These are phyloP conservation scores for Leccinum pellstonianum DNA, from an alignment of 768 basidiomycete species.

Conservation along the genomic window DNA sequence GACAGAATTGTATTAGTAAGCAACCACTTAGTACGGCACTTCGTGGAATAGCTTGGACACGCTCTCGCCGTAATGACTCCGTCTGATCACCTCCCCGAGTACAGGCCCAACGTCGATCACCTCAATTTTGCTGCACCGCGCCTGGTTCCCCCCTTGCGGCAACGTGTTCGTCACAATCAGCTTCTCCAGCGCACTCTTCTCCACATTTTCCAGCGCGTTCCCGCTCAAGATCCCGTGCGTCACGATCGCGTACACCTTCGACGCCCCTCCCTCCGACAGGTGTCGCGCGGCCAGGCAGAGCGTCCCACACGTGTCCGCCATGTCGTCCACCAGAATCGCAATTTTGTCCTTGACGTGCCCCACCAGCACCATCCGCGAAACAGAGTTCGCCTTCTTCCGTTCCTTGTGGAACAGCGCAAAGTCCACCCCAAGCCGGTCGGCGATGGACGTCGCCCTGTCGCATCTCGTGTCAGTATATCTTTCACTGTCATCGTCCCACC, in stretches of 20 bases:
- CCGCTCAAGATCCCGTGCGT: conserved; percentile 96
- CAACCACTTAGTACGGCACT: conserved; percentile 65
- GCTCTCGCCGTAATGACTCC: conserved; percentile 97
- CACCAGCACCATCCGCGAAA: conserved; percentile 93
- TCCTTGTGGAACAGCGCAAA: conserved; percentile 99
- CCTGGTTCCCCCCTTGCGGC: conserved; percentile 80
- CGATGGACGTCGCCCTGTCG: conserved; percentile 90
- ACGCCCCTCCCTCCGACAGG: conserved; percentile 84
- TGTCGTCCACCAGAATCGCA: conserved; percentile 96
- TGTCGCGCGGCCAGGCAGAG: conserved; percentile 89
- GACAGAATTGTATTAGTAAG: conserved; percentile 15
- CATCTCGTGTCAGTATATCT: conserved; percentile 16
- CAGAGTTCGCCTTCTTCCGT: conserved; percentile 94
- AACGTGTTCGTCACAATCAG: conserved; percentile 98
- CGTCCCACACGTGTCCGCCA: conserved; percentile 97
- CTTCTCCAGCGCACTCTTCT: conserved; percentile 79
- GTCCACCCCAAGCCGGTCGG: conserved; percentile 92
- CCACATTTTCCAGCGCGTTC: conserved; percentile 73
- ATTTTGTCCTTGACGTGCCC: conserved; percentile 90
- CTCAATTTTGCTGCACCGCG: conserved; percentile 74
- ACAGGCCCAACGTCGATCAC: conserved; percentile 94
- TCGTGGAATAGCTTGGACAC: conserved; percentile 87
- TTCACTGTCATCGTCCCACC: not conserved
- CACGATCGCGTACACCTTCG: conserved; percentile 86
- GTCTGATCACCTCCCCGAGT: conserved; percentile 92